Percentiles rank a stretch among this genome's conserved stretches.
Conservation (phyloP, 129 eudicot genomes). For the carrot (Daucus carota) region DH1_v3.0 NC_030388.2:32688501-32689000, state of each 20-base stretch:
- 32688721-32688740: slow-evolving; percentile 23
- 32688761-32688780: slow-evolving; percentile 28
- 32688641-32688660: slow-evolving; percentile 54
- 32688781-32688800: slow-evolving; percentile 62
- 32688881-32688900: not conserved
- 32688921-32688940: not conserved
- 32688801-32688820: slow-evolving; percentile 70
- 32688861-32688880: slow-evolving; percentile 20
- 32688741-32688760: slow-evolving; percentile 22
- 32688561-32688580: slow-evolving; percentile 47
- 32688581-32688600: slow-evolving; percentile 54
- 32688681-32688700: slow-evolving; percentile 6
- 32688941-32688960: not conserved
- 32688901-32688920: not conserved
- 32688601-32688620: slow-evolving; percentile 29
- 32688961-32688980: no score
- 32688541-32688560: slow-evolving; percentile 46
- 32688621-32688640: slow-evolving; percentile 39
- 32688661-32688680: slow-evolving; percentile 32
- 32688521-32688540: slow-evolving; percentile 10
- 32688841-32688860: slow-evolving; percentile 22
- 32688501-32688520: slow-evolving; percentile 24
- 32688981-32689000: no score
- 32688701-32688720: slow-evolving; percentile 6
- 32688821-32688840: slow-evolving; percentile 52